Conservation (phyloP, 2,329 filamentous ascomycete species). For the Paracamarosporium sp. region DNA sequence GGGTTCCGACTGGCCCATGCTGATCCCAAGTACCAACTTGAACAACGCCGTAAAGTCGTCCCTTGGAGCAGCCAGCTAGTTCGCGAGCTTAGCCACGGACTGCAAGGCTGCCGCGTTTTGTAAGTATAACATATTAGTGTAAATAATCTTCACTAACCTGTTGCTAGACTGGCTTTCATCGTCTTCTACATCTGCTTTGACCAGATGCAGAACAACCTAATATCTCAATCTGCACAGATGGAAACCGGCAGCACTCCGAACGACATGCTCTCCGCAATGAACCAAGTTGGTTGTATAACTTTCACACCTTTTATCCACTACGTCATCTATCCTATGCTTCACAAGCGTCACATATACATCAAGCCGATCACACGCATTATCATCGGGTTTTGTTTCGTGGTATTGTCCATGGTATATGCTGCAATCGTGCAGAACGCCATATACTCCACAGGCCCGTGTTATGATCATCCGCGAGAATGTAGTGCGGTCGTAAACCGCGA, state of each 20-base stretch:
- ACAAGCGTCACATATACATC: conserved; percentile 32
- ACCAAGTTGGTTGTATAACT: conserved; percentile 42
- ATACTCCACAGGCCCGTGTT: conserved; percentile 38
- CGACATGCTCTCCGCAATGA: conserved; percentile 42
- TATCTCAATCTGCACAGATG: conserved; percentile 47
- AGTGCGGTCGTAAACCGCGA: conserved; percentile 10
- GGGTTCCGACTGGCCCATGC: conserved; percentile 35
- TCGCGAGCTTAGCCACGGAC: conserved; percentile 33
- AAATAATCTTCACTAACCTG: background rate
- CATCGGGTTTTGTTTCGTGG: conserved; percentile 39
- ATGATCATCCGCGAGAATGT: conserved; percentile 45
- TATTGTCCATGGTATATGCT: conserved; percentile 38
- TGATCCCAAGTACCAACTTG: conserved; percentile 32
- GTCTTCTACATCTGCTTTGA: conserved; percentile 47
- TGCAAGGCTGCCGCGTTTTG: conserved; percentile 42
- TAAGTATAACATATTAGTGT: background rate
- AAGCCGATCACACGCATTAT: conserved; percentile 38
- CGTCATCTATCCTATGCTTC: conserved; percentile 36
- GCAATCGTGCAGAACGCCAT: conserved; percentile 39
- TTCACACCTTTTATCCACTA: conserved; percentile 39
- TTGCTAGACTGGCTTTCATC: conserved; percentile 28
- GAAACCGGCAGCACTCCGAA: conserved; percentile 40
- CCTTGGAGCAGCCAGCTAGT: conserved; percentile 36
- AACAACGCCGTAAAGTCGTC: conserved; percentile 25
- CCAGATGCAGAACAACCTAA: conserved; percentile 48